Conservation (phyloP, 768 basidiomycete genomes). For the Tylopilus subfusipes region DNA sequence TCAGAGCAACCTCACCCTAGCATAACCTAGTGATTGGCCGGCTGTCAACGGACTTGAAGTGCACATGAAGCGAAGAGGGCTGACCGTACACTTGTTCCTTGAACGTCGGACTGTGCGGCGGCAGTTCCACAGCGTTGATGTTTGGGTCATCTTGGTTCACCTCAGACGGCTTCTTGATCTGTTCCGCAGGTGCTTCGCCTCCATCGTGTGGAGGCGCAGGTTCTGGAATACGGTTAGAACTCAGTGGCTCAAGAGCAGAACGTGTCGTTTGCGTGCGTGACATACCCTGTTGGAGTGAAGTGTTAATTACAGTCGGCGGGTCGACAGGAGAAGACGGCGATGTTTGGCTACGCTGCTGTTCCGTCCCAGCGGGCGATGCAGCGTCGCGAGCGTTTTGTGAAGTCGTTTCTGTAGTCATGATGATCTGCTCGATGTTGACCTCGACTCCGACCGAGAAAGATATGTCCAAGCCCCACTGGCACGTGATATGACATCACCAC, state of each 20-base stretch:
- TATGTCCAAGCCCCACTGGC: slow-evolving; percentile 10
- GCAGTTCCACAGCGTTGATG: slow-evolving; percentile 23
- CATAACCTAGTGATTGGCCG: slow-evolving; percentile 25
- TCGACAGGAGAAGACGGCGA: slow-evolving; percentile 25
- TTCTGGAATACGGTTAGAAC: slow-evolving; percentile 26
- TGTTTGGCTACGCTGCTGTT: slow-evolving; percentile 1
- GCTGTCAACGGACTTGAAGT: background rate
- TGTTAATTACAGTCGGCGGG: slow-evolving; percentile 26
- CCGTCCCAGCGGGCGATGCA: slow-evolving; percentile 1
- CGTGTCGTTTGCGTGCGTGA: background rate
- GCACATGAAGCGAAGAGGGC: slow-evolving; percentile 6
- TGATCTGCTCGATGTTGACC: background rate
- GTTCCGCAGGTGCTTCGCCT: slow-evolving; percentile 28
- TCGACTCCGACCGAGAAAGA: background rate
- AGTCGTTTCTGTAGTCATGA: slow-evolving; percentile 8
- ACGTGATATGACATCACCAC: slow-evolving; percentile 29
- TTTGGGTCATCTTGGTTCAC: slow-evolving; percentile 25
- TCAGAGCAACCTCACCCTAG: slow-evolving; percentile 18
- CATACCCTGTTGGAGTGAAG: slow-evolving; percentile 39
- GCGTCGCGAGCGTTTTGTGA: background rate
- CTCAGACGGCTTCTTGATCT: slow-evolving; percentile 26
- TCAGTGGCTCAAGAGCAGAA: background rate
- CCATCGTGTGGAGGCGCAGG: slow-evolving; percentile 35
- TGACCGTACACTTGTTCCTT: slow-evolving; percentile 58
- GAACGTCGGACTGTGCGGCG: slow-evolving; percentile 41